Base-by-base conservation (phyloP, 148 eudicot genomes). In the Spergularia marina region DNA sequence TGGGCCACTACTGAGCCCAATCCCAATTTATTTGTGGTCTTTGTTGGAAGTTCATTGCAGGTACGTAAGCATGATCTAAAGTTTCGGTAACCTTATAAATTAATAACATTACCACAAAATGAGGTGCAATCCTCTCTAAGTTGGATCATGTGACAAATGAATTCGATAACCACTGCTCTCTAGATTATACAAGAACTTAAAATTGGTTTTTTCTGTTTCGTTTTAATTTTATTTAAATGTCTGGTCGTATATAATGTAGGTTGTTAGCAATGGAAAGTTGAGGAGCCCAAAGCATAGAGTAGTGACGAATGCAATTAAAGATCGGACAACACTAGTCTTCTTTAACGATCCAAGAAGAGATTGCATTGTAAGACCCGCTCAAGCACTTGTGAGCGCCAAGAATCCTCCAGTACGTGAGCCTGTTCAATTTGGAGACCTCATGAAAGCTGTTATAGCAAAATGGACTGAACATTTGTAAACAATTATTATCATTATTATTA, bases 201-300 rank as follows among this genome's bases (percentile, higher is more conserved):
- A 30, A 30, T 30, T 30, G 36, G 36, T 30, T 30, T 30, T 14
- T 56, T 12, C 13, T 12, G 20, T 56, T 1, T 5, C 20, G 17
- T 56, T 14, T 1, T 9, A 14, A 11, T 56, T 56, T 12, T 56
- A 18, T 1, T 56, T 30, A 30, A 30, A 13, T 56, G n/a, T 41
- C 49, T 4, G 0, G 0, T 44, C 10, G 56, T 12, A 4, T 65
- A 1, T 30, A 30, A 30, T 74, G 69, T 54, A 82, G 86, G 39
- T 81, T 61, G 71, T 84, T 6, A 84, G 80, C 25, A 85, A 83
- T 73, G 85, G 79, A 14, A 85, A 76, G 76, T 65, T 85, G 11
- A 85, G 51, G 40, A 73, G 84, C 60, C 74, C 80, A 15, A 82
- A 78, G 17, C 85, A 85, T 66, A 67, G 88, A 40, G 88, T 74